Conservation (phyloP, 169 alveolate species). For the Plasmodium yoelii region DNA sequence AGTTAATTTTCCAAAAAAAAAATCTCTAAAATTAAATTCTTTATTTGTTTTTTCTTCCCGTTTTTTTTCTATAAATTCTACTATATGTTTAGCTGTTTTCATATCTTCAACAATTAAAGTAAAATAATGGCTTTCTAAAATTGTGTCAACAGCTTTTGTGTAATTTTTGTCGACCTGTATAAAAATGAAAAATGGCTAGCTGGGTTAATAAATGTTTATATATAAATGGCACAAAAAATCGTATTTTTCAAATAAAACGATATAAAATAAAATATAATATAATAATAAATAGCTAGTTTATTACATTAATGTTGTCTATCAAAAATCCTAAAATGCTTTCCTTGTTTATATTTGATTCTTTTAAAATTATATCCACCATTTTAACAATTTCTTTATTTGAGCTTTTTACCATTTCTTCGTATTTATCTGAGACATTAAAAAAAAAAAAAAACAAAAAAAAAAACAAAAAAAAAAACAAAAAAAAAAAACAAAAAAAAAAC, state of each 20-base stretch:
- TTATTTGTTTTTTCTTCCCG: slow-evolving; percentile 63
- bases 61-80: slow-evolving; percentile 72
- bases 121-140: slow-evolving; percentile 62
- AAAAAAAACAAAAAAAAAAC: not conserved
- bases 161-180: slow-evolving; percentile 64
- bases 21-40: slow-evolving; percentile 63
- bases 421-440: slow-evolving; percentile 29
- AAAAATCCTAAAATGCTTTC: slow-evolving; percentile 62
- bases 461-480: not conserved
- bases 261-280: not conserved
- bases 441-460: not conserved
- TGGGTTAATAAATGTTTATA: not conserved
- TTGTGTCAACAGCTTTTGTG: slow-evolving; percentile 63
- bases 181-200: not conserved
- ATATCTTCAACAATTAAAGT: slow-evolving; percentile 70
- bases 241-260: not conserved
- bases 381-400: slow-evolving; percentile 73
- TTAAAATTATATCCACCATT: slow-evolving; percentile 52
- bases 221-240: not conserved
- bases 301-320: slow-evolving; percentile 72
- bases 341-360: slow-evolving; percentile 43
- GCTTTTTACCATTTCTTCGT: slow-evolving; percentile 70
- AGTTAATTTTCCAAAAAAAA: slow-evolving; percentile 69
- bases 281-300: not conserved
- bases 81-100: slow-evolving; percentile 70